Base-by-base conservation (phyloP, 257 asterid genomes). In the Penstemon davidsonii region DNA sequence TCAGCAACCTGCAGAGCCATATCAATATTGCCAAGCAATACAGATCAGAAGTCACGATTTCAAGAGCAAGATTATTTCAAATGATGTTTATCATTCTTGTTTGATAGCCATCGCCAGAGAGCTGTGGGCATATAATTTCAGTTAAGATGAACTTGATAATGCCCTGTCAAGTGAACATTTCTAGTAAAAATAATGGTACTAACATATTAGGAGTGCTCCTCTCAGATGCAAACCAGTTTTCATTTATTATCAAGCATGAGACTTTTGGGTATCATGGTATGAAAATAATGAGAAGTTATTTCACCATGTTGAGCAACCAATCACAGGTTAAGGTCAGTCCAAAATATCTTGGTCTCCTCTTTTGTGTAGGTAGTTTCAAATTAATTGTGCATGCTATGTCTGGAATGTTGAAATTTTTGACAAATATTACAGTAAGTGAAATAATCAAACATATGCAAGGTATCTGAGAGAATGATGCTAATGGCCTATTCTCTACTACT, bases 1-100 rank as follows among this genome's bases (percentile, higher is more conserved):
- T 94, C 99, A 5, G 88, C 79, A 62, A 88, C 99, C 99, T 94
- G 88, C 61, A 68, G 68, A 75, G 51, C 66, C 70, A 61, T 69
- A 73, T 61, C 15, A 65, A 54, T 42, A 68, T 41, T 38, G 50
- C 46, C 67, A 71, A 69, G 62, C 59, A 70, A 45, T 38, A 38
- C 9, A 33, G 12, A 8, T 58, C 53, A 72, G 62, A 59, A 46
- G 4, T 36, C 33, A 41, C 45, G 52, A 55, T 73, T 63, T 49
- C 19, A 54, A 62, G 51, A 62, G 65, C 13, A 43, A 71, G 50
- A 64, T 45, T 7, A 56, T 8, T 51, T 60, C 40, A 52, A 45
- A 56, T 9, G 62, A 38, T 13, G 69, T 39, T 50, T 13, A 47
- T 56, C 42, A 38, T 55, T 60, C 12, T 39, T 7, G 40, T 53